These are phyloP conservation scores for Chlamydomonas applanata DNA, from an alignment of 139 green algal genomes.

Conservation along the genomic window DNA sequence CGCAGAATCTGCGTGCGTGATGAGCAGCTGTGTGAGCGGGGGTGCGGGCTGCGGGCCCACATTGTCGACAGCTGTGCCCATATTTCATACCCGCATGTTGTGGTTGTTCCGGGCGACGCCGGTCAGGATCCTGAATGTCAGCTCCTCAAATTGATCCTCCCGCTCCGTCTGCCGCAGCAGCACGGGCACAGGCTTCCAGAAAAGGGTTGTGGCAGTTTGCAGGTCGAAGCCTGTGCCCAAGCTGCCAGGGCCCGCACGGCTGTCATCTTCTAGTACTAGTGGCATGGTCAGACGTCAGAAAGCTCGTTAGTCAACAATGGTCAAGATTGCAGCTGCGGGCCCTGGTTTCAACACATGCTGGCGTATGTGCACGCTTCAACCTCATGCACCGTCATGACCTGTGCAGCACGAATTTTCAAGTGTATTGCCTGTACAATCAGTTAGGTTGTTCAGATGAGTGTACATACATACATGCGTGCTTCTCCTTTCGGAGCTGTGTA, in stretches of 20 bases:
- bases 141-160: conserved; percentile 57
- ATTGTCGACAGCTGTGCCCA: background rate
- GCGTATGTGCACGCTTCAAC: no score
- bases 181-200: conserved; percentile 70
- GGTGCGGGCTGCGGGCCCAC: background rate
- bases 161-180: conserved; percentile 54
- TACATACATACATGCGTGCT: no score
- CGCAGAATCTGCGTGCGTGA: conserved; percentile 55
- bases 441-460: no score
- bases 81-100: conserved; percentile 51
- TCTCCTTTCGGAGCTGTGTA: no score
- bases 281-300: conserved; percentile 37
- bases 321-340: no score
- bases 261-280: conserved; percentile 34
- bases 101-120: conserved; percentile 59
- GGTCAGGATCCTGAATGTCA: conserved; percentile 72
- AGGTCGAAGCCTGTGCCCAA: conserved; percentile 57
- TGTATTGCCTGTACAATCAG: no score
- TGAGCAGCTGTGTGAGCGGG: no score
- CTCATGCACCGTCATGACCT: no score
- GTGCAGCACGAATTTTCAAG: no score
- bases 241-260: background rate
- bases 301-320: no score
- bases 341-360: no score
- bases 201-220: conserved; percentile 60